Percentiles rank a stretch among this genome's conserved stretches.
phyloP scores from a whole-genome alignment of 2,329 filamentous ascomycete genomes.

The Microdochium paspali region DNA sequence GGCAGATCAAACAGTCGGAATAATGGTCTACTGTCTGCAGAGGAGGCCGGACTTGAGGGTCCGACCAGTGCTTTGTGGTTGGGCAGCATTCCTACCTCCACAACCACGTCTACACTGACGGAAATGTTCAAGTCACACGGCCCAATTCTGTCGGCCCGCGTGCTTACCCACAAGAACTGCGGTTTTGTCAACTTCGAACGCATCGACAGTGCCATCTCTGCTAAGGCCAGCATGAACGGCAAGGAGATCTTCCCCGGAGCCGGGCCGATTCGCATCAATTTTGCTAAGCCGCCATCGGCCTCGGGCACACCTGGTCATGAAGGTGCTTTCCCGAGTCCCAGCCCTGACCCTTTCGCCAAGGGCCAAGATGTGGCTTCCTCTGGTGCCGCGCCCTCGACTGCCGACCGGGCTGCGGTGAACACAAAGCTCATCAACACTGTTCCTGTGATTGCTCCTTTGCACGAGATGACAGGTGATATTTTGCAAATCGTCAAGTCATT shows the following conservation, averaged over 20 bases:
- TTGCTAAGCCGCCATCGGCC: constrained; percentile 88
- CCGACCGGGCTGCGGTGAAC: constrained; percentile 15
- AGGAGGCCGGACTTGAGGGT: constrained; percentile 75
- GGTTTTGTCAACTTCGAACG: constrained; percentile 97
- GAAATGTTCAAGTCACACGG: constrained; percentile 95
- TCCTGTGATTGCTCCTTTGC: constrained; percentile 61
- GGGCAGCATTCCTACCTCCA: constrained; percentile 93
- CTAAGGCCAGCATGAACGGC: constrained; percentile 80
- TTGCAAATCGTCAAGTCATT: constrained; percentile 80
- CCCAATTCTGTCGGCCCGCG: constrained; percentile 80
- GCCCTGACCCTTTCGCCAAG: constrained; percentile 72
- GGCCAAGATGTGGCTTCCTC: constrained; percentile 35
- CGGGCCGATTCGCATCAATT: constrained; percentile 90
- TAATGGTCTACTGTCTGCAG: constrained; percentile 58
- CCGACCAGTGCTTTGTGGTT: constrained; percentile 94
- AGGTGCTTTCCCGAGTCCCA: constrained; percentile 81
- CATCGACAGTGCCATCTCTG: constrained; percentile 81
- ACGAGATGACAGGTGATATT: constrained; percentile 76
- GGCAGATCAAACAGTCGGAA: constrained; percentile 56
- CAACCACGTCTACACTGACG: constrained; percentile 86
- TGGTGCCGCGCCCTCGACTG: constrained; percentile 29
- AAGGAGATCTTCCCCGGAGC: constrained; percentile 98
- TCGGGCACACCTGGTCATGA: constrained; percentile 84
- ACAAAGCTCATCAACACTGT: constrained; percentile 33
- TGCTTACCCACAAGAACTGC: constrained; percentile 97